These are phyloP conservation scores for Aspergillus wentii DNA, from an alignment of 495 filamentous ascomycete genomes.

Conservation along the genomic window DNA sequence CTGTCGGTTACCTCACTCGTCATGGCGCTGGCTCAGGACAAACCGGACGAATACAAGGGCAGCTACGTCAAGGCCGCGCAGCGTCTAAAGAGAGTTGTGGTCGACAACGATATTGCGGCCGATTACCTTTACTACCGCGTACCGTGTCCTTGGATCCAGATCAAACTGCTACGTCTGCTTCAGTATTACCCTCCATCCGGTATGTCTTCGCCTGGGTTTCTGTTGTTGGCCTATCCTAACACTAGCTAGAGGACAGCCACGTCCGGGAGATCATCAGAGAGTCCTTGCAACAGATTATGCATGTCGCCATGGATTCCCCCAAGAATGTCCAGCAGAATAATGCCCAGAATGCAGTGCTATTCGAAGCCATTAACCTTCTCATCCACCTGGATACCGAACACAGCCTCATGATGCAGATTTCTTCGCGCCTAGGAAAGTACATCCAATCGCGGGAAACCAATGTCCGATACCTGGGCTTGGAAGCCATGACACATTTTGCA, in stretches of 20 bases:
- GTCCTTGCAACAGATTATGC: conserved; percentile 83
- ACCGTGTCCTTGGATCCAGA: conserved; percentile 97
- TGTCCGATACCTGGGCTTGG: conserved; percentile 92
- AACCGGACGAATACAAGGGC: conserved; percentile 88
- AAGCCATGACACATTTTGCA: conserved; percentile 98
- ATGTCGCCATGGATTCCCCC: conserved; percentile 83
- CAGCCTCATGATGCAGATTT: conserved; percentile 93
- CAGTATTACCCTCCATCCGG: conserved; percentile 97
- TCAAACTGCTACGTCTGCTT: conserved; percentile 83
- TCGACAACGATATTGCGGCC: conserved; percentile 78
- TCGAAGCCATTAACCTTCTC: conserved; percentile 97
- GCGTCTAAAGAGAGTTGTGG: conserved; percentile 78
- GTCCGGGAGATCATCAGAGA: conserved; percentile 89
- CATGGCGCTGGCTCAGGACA: conserved; percentile 92
- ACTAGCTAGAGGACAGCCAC: conserved; percentile 72
- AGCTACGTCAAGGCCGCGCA: conserved; percentile 90
- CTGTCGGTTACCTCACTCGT: conserved; percentile 94
- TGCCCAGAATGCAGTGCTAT: conserved; percentile 95
- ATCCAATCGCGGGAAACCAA: conserved; percentile 97
- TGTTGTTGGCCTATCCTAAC: conserved; percentile 8
- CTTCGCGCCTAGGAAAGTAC: conserved; percentile 88
- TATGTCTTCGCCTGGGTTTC: conserved; percentile 33
- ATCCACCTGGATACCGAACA: conserved; percentile 99
- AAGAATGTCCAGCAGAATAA: conserved; percentile 99
- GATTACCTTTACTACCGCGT: conserved; percentile 99